Evolutionary conservation across 192 early-diverging fungal genomes (phyloP).

Genomic region (Coemansia sp.): DNA sequence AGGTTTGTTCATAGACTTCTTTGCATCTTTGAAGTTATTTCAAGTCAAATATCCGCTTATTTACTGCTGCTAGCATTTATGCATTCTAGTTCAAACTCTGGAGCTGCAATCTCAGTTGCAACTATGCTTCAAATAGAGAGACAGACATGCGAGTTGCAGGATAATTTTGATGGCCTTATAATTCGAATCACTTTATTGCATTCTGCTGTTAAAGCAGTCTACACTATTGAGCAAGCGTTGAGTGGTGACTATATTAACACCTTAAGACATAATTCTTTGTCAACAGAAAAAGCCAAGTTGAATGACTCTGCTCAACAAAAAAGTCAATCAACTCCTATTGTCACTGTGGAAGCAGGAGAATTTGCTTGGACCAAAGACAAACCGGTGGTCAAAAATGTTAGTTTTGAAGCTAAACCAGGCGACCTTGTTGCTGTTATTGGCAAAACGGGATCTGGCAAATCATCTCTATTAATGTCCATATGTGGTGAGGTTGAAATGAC

Average conservation of each 20-base stretch:
- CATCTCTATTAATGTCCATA: slow-evolving; percentile 69
- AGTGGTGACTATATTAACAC: background rate
- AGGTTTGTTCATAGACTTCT: too few species aligned
- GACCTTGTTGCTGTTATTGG: slow-evolving; percentile 80
- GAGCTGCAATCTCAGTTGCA: too few species aligned
- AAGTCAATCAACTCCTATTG: background rate
- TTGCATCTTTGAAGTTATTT: too few species aligned
- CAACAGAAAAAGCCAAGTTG: background rate
- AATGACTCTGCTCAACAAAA: background rate
- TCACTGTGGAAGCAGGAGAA: slow-evolving; percentile 17
- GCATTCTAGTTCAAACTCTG: too few species aligned
- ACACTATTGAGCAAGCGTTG: background rate
- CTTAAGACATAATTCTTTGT: background rate
- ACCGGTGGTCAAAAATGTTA: slow-evolving; percentile 42
- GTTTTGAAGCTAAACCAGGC: slow-evolving; percentile 54
- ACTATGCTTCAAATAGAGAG: too few species aligned
- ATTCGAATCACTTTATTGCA: too few species aligned
- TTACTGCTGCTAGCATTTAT: too few species aligned
- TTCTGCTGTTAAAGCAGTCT: background rate
- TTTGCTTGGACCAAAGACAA: slow-evolving; percentile 25
- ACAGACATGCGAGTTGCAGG: too few species aligned
- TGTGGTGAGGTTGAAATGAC: slow-evolving; percentile 76
- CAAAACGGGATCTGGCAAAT: slow-evolving; percentile 82
- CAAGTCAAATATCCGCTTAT: too few species aligned
- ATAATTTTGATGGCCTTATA: too few species aligned